Evolutionary conservation across 495 filamentous ascomycete genomes (phyloP), one percentile per base, ranked within the genome.

Genomic region (Podospora conica): DNA sequence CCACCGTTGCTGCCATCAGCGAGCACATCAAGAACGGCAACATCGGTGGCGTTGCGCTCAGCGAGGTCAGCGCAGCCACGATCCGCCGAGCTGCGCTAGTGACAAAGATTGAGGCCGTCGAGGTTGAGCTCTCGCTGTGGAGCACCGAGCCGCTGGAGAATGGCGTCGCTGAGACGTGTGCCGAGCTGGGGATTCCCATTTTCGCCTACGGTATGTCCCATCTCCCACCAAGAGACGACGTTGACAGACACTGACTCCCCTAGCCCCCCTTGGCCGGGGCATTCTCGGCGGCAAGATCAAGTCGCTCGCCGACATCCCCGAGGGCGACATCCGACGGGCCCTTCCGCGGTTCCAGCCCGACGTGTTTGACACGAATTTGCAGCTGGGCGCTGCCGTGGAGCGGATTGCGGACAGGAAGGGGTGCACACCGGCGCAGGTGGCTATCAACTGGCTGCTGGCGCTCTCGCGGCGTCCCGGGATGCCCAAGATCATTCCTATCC

Each of bases 51-150:
- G 89, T 96, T 74, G 81, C 84, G 7, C 74, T 97, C 57, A 89
- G 85, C 56, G 93, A 96, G 72, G 87, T 90, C 60, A 82, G 83
- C 64, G 90, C 89, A 8, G 82, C 86, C 24, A 92, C 90, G 0
- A 91, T 97, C 69, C 81, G 88, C 21, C 80, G 85, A 59, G 93
- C 93, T 64, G 82, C 80, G 33, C 88, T 88, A 67, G 75, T 90
- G 27, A 83, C 88, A 60, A 88, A 88, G 60, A 89, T 96, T 67
- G 82, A 81, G 1, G 86, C 85, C 0, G 90, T 94, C 5, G 93
- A 97, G 74, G 84, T 91, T n/a, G 93, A 97, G 77, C 77, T 96
- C 65, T 90, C 86, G 7, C 74, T 97, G 28, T 95, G 83, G 75
- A 72, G 81, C 3, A 86, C 85, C 11, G 84, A 88, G 20, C 87